phyloP scores from a whole-genome alignment of 2,329 filamentous ascomycete species.

The Penicillium sp. region DNA sequence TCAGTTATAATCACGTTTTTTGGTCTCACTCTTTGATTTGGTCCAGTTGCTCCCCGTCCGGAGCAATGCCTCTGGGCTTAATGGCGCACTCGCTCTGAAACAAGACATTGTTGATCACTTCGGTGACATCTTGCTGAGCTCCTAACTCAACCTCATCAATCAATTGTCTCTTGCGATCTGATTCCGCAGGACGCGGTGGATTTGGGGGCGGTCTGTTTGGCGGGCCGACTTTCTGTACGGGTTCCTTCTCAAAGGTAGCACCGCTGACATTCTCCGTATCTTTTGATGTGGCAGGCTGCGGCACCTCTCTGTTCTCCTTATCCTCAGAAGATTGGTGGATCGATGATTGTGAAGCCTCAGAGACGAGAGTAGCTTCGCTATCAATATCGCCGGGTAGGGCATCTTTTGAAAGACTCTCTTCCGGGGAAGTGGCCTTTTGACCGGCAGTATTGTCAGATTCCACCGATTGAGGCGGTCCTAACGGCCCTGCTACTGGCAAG shows the following conservation, averaged over 20 bases:
- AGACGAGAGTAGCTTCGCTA: constrained; percentile 36
- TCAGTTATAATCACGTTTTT: not conserved
- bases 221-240: constrained; percentile 21
- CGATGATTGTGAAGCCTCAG: constrained; percentile 20
- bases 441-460: constrained; percentile 11
- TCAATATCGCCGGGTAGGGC: constrained; percentile 25
- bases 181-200: constrained; percentile 49
- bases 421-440: constrained; percentile 14
- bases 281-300: not conserved
- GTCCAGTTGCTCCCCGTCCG: constrained; percentile 74
- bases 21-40: constrained; percentile 61
- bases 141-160: constrained; percentile 54
- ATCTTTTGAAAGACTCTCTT: constrained; percentile 22
- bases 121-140: constrained; percentile 90
- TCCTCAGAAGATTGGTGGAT: constrained; percentile 25
- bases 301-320: constrained; percentile 35
- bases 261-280: not conserved
- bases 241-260: constrained; percentile 17
- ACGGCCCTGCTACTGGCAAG: constrained; percentile 43
- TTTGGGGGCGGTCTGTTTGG: constrained; percentile 55
- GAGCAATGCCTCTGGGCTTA: constrained; percentile 61
- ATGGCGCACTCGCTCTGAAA: constrained; percentile 90
- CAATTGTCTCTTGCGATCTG: constrained; percentile 31
- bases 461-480: constrained; percentile 34
- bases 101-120: constrained; percentile 89